Evolutionary conservation across 2,329 filamentous ascomycete species (phyloP).

Genomic region (Cladophialophora bantiana): DNA sequence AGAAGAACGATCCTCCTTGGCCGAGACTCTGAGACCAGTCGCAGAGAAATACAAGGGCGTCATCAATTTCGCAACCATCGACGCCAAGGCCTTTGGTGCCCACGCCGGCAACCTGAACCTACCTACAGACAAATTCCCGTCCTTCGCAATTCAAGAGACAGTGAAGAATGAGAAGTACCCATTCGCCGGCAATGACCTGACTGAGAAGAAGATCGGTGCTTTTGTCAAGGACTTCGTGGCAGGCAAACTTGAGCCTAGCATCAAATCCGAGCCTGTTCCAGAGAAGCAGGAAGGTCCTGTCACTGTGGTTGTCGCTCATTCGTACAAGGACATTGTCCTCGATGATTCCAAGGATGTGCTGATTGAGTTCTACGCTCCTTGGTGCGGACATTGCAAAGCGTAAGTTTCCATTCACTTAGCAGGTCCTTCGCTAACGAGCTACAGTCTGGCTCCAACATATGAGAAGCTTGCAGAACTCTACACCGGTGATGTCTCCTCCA

Average conservation of each 20-base stretch:
- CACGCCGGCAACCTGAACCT: constrained; percentile 98
- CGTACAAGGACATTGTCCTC: constrained; percentile 88
- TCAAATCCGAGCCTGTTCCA: constrained; percentile 97
- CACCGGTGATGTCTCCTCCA: constrained; percentile 58
- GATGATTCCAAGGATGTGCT: constrained; percentile 97
- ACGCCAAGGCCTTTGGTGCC: constrained; percentile 90
- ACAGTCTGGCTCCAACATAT: constrained; percentile 69
- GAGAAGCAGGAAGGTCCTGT: constrained; percentile 92
- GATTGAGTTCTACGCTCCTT: constrained; percentile 96
- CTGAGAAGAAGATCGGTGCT: constrained; percentile 72
- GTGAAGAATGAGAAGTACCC: constrained; percentile 97
- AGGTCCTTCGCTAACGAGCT: constrained; percentile 15
- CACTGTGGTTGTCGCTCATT: constrained; percentile 87
- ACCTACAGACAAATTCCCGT: constrained; percentile 91
- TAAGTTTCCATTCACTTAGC: constrained; percentile 46
- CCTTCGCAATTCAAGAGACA: constrained; percentile 96
- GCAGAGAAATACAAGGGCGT: constrained; percentile 91
- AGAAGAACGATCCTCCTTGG: constrained; percentile 84
- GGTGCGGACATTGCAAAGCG: constrained; percentile 75
- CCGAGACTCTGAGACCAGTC: constrained; percentile 79
- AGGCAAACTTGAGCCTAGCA: constrained; percentile 91
- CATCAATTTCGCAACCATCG: constrained; percentile 98
- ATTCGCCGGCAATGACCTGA: constrained; percentile 82
- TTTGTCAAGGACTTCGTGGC: constrained; percentile 86
- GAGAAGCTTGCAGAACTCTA: constrained; percentile 68